Evolutionary conservation across 495 filamentous ascomycete genomes (phyloP).

Genomic region (Neurospora sp.): DNA sequence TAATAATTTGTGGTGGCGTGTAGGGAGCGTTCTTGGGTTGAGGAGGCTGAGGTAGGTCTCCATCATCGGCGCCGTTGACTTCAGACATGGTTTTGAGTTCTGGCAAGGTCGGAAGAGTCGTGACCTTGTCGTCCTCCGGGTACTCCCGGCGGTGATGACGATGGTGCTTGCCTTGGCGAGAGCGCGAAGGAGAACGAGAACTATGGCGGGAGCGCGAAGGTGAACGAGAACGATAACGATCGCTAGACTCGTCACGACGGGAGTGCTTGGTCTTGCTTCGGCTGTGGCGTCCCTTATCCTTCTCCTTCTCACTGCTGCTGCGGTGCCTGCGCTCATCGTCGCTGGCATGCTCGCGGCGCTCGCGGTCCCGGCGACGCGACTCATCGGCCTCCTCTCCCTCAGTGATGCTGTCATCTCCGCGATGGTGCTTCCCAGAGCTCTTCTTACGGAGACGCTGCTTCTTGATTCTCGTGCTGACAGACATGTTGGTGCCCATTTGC

Average conservation of each 20-base stretch:
- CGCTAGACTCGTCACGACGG: slow-evolving; percentile 18
- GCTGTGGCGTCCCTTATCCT: slow-evolving; percentile 14
- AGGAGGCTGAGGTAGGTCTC: slow-evolving; percentile 25
- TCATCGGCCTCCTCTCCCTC: slow-evolving; percentile 9
- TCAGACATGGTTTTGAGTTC: slow-evolving; percentile 17
- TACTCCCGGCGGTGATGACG: slow-evolving; percentile 22
- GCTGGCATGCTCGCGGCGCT: slow-evolving; percentile 9
- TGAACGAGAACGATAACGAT: slow-evolving; percentile 9
- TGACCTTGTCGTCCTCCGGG: slow-evolving; percentile 10
- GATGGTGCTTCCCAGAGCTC: slow-evolving; percentile 23
- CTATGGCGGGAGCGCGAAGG: slow-evolving; percentile 8
- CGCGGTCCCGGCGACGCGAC: slow-evolving; percentile 12
- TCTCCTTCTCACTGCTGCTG: slow-evolving; percentile 2
- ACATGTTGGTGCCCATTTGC: slow-evolving; percentile 24
- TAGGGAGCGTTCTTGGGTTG: slow-evolving; percentile 17
- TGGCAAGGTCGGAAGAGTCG: not conserved
- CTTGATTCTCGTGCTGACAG: slow-evolving; percentile 37
- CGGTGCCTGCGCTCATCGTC: slow-evolving; percentile 8
- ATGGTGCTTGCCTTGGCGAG: slow-evolving; percentile 13
- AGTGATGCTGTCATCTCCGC: not conserved
- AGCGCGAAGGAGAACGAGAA: slow-evolving; percentile 9
- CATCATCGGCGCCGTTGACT: slow-evolving; percentile 31
- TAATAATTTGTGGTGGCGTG: not conserved
- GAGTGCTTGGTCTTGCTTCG: slow-evolving; percentile 24
- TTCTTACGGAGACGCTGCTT: slow-evolving; percentile 36